A percentile compares a stretch with the other conserved stretches of the same genome.
Evolutionary conservation across 805 yeast species (phyloP).

Genomic region (Kodamaea kaohsiungensis): DNA sequence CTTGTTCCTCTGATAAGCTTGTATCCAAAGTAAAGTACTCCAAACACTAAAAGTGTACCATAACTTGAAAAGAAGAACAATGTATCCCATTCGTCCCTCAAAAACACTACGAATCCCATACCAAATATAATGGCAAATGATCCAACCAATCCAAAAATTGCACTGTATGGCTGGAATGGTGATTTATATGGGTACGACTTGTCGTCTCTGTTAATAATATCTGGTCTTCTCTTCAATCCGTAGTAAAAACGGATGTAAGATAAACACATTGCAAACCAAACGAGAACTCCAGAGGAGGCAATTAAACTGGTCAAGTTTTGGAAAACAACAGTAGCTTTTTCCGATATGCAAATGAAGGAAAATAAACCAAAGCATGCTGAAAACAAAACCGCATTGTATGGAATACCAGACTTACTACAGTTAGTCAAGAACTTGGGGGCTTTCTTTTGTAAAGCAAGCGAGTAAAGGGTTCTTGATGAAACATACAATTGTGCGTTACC

Average conservation of each 20-base stretch:
- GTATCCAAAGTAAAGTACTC: constrained; percentile 52
- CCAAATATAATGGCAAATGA: constrained; percentile 50
- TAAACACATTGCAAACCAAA: constrained; percentile 75
- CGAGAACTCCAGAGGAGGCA: constrained; percentile 73
- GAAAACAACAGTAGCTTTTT: constrained; percentile 61
- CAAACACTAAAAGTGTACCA: constrained; percentile 58
- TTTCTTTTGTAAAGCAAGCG: constrained; percentile 48
- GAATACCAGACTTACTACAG: constrained; percentile 69
- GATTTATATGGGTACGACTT: constrained; percentile 67
- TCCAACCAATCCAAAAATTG: constrained; percentile 61
- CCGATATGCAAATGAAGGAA: constrained; percentile 60
- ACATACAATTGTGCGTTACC: constrained; percentile 48
- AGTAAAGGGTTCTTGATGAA: constrained; percentile 43
- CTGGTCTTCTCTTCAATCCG: constrained; percentile 62
- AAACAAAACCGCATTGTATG: constrained; percentile 66
- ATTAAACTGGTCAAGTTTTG: constrained; percentile 66
- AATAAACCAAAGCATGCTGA: constrained; percentile 62
- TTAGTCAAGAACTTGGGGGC: constrained; percentile 62
- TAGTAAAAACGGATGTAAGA: constrained; percentile 64
- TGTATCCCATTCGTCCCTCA: constrained; percentile 58
- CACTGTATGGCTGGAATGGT: constrained; percentile 69
- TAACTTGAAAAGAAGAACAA: constrained; percentile 65
- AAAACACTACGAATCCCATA: constrained; percentile 65
- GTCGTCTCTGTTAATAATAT: constrained; percentile 63
- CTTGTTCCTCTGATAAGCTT: constrained; percentile 62